Evolutionary conservation across 2,329 filamentous ascomycete species (phyloP), one percentile per base, ranked within the genome.

Genomic region (Zymoseptoria ardabiliae): DNA sequence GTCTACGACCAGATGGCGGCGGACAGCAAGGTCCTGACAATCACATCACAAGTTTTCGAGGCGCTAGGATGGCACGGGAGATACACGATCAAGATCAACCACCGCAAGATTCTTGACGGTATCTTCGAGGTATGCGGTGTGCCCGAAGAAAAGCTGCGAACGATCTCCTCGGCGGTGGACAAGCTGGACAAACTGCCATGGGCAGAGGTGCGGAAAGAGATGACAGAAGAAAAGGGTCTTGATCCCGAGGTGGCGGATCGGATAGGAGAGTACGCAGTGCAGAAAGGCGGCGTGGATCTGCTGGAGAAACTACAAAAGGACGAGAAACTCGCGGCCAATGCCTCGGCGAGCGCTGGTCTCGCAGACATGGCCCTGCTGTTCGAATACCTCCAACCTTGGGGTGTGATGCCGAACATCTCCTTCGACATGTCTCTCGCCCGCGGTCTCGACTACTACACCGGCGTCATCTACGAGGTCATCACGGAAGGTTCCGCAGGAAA

Each of bases 71-170:
- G 87, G 85, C 79, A 85, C 54, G 85, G 84, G 41, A 81, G 82
- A 51, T 90, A 90, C 72, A 92, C 88, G 2, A 94, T 97, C 77
- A 96, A 97, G 79, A 81, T 96, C 71, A 97, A 97, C 78, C 91
- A 97, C 83, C 84, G 93, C 67, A 93, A 95, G 77, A 93, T 97
- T 54, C 81, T 97, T 17, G 92, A 97, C 69, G 93, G 92, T 59
- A 83, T 97, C 66, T 97, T 97, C 75, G 84, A 90, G 72, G 90
- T 96, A 25, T 93, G 90, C 68, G 92, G 93, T 64, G 92, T 97
- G 13, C 90, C 92, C 1, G 78, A 83, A 60, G 88, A 96, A 59
- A 92, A 95, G 80, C 89, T 96, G 66, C 85, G 93, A 58, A 85
- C 89, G 28, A 97, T 97, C 70, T 94, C 89, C 48, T 94, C 89